Conservation (phyloP, 768 basidiomycete species). For the Trametes gibbosa region DNA sequence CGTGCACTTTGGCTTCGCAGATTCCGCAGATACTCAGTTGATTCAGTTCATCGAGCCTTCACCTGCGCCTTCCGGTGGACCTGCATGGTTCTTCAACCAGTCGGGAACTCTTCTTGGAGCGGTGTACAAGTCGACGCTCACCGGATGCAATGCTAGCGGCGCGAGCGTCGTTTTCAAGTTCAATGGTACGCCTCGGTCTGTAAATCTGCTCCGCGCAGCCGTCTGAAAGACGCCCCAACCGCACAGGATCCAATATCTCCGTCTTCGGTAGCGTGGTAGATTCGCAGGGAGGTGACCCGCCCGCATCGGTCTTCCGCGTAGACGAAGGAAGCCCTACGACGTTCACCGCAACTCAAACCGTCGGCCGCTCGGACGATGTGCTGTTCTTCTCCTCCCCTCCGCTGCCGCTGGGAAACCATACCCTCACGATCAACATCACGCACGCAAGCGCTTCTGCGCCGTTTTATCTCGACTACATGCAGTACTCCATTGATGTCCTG, state of each 20-base stretch:
- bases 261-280: background rate
- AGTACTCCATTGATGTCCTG: background rate
- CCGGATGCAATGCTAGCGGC: background rate
- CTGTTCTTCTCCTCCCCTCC: background rate
- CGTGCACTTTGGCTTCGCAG: background rate
- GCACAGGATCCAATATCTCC: background rate
- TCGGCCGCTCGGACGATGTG: background rate
- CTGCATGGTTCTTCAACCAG: background rate
- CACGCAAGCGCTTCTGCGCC: background rate
- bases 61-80: background rate
- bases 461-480: background rate
- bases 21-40: background rate
- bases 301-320: constrained; percentile 2
- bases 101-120: background rate
- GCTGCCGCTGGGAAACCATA: background rate
- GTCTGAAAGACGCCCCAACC: background rate
- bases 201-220: background rate
- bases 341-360: background rate
- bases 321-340: background rate
- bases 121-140: background rate
- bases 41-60: background rate
- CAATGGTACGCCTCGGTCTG: background rate
- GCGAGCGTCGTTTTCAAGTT: background rate
- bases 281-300: background rate
- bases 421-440: background rate